Conservation (phyloP, 306 rosid species). For the Cicer pinnatifidum region DNA sequence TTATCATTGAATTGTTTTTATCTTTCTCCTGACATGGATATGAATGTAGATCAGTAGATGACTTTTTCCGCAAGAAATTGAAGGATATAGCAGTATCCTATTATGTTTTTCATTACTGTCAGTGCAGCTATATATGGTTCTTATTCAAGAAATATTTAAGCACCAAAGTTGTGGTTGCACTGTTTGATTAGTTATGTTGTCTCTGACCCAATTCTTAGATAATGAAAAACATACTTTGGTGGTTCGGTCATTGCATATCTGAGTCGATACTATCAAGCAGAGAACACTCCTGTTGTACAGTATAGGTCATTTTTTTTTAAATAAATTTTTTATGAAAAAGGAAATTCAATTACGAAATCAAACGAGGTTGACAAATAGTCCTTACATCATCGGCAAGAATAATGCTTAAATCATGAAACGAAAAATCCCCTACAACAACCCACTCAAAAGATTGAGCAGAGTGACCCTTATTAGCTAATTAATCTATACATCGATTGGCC, state of each 20-base stretch:
- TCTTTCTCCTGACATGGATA: background rate
- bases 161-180: background rate
- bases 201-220: background rate
- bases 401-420: too few relatives aligned
- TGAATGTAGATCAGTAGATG: background rate
- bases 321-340: too few relatives aligned
- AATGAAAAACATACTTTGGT: background rate
- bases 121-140: background rate
- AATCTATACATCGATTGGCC: too few relatives aligned
- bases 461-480: too few relatives aligned
- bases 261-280: background rate
- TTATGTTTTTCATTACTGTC: background rate
- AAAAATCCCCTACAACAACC: too few relatives aligned
- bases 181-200: background rate
- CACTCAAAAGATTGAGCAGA: too few relatives aligned
- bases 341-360: too few relatives aligned
- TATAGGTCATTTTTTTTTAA: background rate
- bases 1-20: background rate
- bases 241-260: background rate
- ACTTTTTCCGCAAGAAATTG: background rate
- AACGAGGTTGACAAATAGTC: too few relatives aligned
- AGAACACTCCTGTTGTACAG: background rate
- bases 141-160: background rate
- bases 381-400: too few relatives aligned
- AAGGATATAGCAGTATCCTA: background rate